A percentile compares a stretch with the other conserved stretches of the same genome.
phyloP scores from a whole-genome alignment of 73 alveolate genomes.

The Paramecium octaurelia region DNA sequence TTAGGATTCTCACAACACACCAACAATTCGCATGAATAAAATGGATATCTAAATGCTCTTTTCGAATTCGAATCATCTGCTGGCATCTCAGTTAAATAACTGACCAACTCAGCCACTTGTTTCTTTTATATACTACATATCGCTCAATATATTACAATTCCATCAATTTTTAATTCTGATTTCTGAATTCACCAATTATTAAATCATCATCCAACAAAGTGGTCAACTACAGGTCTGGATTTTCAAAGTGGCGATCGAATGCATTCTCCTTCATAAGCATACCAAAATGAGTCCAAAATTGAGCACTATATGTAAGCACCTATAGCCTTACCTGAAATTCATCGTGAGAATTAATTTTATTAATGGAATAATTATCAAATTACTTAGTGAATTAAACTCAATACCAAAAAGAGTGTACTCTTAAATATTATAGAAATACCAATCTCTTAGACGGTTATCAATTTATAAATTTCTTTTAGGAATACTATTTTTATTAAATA shows the following conservation, averaged over 20 bases:
- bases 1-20: constrained; percentile 15
- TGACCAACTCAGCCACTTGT: background rate
- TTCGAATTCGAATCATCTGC: background rate
- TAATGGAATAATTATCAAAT: background rate
- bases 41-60: constrained; percentile 41
- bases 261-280: background rate
- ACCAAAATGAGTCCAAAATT: constrained; percentile 33
- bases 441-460: too few relatives aligned
- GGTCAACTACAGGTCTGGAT: background rate
- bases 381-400: background rate
- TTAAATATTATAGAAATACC: too few relatives aligned
- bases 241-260: constrained; percentile 22
- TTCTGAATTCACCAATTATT: constrained; percentile 35
- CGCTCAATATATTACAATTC: background rate
- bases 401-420: too few relatives aligned
- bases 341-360: background rate
- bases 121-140: background rate
- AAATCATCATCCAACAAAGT: constrained; percentile 20
- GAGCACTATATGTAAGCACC: background rate
- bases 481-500: too few relatives aligned
- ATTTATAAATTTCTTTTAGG: too few relatives aligned
- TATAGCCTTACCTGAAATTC: background rate
- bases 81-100: background rate
- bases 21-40: constrained; percentile 13
- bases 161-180: constrained; percentile 10